phyloP scores from a whole-genome alignment of 2,329 filamentous ascomycete genomes.

The Fusarium nelsonii region DNA sequence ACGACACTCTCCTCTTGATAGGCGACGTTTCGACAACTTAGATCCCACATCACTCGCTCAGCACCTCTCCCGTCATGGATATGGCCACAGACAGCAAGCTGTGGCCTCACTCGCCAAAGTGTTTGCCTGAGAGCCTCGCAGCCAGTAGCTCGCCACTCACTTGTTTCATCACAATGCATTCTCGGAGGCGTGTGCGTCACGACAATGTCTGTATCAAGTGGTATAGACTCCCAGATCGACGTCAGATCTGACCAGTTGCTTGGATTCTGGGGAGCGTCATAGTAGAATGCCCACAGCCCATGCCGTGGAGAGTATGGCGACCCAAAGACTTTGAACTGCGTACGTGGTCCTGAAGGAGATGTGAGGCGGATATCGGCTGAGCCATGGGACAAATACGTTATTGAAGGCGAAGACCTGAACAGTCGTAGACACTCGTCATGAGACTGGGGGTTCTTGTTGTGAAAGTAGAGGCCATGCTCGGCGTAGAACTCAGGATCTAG shows the following conservation, averaged over 20 bases:
- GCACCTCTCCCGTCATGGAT: slow-evolving; percentile 76
- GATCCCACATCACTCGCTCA: slow-evolving; percentile 72
- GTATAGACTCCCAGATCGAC: slow-evolving; percentile 72
- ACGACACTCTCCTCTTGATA: slow-evolving; percentile 60
- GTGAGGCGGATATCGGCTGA: slow-evolving; percentile 66
- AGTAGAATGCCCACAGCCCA: slow-evolving; percentile 76
- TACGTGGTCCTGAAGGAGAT: slow-evolving; percentile 66
- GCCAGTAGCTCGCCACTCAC: slow-evolving; percentile 60
- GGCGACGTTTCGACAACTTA: slow-evolving; percentile 54
- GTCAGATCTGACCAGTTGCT: slow-evolving; percentile 44
- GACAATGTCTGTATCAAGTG: slow-evolving; percentile 72
- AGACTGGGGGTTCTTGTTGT: slow-evolving; percentile 68
- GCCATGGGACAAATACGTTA: slow-evolving; percentile 75
- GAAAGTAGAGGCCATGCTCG: slow-evolving; percentile 65
- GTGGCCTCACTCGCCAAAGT: slow-evolving; percentile 72
- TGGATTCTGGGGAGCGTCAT: slow-evolving; percentile 54
- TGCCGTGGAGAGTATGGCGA: slow-evolving; percentile 73
- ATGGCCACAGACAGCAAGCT: slow-evolving; percentile 77
- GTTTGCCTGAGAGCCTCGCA: slow-evolving; percentile 70
- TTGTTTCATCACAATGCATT: slow-evolving; percentile 67
- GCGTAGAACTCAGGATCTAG: slow-evolving; percentile 74
- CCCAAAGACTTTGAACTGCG: slow-evolving; percentile 75
- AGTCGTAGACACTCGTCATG: slow-evolving; percentile 66
- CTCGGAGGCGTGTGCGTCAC: slow-evolving; percentile 78
- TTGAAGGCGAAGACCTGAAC: slow-evolving; percentile 64